Base-by-base conservation (phyloP, 805 yeast genomes). In the Lipomyces spencermartinsiae region DNA sequence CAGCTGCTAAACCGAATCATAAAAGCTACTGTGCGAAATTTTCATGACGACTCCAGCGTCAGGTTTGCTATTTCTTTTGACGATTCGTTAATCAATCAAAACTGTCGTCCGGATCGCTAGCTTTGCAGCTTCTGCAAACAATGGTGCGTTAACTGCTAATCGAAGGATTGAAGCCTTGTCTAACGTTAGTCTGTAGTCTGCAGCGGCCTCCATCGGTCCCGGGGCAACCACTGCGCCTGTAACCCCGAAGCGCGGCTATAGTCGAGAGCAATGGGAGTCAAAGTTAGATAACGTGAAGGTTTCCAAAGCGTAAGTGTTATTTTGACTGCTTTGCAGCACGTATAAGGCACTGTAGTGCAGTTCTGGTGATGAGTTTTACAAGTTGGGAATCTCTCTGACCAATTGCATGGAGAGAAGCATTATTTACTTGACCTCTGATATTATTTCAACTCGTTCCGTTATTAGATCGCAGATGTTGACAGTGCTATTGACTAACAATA, bases 331-430 rank as follows among this genome's bases (percentile, higher is more conserved):
- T 19, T 43, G 8, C 49, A 8, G 6, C 49, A 16, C 16, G 16
- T 16, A 1, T 19, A n/a, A 19, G 22, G 14, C 43, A 37, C 53
- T n/a, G 31, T 22, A 3, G 29, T 37, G 57, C 29, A 29, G 43
- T 33, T 46, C 29, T 34, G n/a, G 39, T 69, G 67, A 69, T 66
- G 72, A 66, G 67, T 63, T 61, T 43, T 53, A 61, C 71, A 67
- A 71, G 74, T 67, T 72, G 74, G 74, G 74, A 72, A 72, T 72
- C 74, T 72, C 74, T 72, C 74, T 72, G 74, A 72, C 74, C 69
- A 62, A n/a, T 63, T 37, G 56, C 59, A 33, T 67, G 73, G 74
- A 67, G 73, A 72, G 62, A 65, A 61, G 16, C 46, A 57, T 35
- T 54, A 58, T 64, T 62, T 57, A 59, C 71, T 70, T 69, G 68